Evolutionary conservation across 208 protist species (phyloP).

Genomic region (Acanthamoeba lenticulata): DNA sequence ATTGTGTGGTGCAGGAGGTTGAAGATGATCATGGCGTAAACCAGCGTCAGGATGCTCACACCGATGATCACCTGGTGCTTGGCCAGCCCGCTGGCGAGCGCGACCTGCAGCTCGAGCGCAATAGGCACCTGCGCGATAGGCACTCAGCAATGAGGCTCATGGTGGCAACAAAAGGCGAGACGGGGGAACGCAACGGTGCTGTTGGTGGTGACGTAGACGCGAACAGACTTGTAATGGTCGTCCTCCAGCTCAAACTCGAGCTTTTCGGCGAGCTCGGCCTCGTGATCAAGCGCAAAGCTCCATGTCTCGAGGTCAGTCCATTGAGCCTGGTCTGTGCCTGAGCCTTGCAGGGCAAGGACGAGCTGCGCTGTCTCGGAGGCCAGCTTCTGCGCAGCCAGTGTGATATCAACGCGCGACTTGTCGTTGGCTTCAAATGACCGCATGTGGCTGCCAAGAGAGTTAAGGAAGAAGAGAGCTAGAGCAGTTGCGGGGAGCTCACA

Average conservation of each 20-base stretch:
- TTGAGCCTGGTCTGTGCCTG: not conserved
- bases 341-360: not conserved
- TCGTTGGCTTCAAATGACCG: not conserved
- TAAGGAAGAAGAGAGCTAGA: not conserved
- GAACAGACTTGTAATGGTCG: not conserved
- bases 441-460: constrained; percentile 37
- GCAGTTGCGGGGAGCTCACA: not conserved
- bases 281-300: not conserved
- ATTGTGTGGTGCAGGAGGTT: constrained; percentile 83
- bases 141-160: too few species aligned
- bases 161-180: too few species aligned
- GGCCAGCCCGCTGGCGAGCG: not conserved
- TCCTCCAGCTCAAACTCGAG: constrained; percentile 39
- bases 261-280: not conserved
- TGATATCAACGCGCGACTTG: not conserved
- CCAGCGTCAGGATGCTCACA: constrained; percentile 77
- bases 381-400: constrained; percentile 32
- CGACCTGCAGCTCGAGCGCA: not conserved
- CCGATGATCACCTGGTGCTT: constrained; percentile 76
- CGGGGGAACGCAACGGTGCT: not conserved
- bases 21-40: constrained; percentile 85
- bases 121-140: constrained; percentile 34
- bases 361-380: not conserved
- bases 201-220: constrained; percentile 24
- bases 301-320: not conserved